phyloP scores from a whole-genome alignment of 805 yeast genomes.

The Kluyveromyces nonfermentans region DNA sequence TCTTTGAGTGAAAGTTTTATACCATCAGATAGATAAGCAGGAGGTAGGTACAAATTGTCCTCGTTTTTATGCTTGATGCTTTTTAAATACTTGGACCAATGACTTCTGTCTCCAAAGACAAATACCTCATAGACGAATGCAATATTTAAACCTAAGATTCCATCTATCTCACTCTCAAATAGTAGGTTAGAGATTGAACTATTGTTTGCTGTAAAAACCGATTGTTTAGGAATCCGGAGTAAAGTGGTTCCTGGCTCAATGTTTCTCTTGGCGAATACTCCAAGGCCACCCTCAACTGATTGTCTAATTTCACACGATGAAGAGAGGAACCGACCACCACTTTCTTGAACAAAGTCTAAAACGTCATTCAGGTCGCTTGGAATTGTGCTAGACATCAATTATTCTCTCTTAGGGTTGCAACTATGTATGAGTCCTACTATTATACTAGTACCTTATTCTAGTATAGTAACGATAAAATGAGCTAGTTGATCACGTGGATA shows the following conservation, averaged over 20 bases:
- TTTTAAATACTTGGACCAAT: slow-evolving; percentile 64
- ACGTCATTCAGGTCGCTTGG: slow-evolving; percentile 23
- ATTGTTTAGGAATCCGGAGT: slow-evolving; percentile 52
- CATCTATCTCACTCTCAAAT: slow-evolving; percentile 48
- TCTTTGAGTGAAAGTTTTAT: slow-evolving; percentile 43
- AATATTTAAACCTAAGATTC: slow-evolving; percentile 57
- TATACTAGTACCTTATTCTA: too few relatives aligned
- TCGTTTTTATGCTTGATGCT: slow-evolving; percentile 36
- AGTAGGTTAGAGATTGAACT: slow-evolving; percentile 59
- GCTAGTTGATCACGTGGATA: too few relatives aligned
- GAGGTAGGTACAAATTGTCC: slow-evolving; percentile 38
- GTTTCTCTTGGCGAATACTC: slow-evolving; percentile 52
- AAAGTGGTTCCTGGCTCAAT: slow-evolving; percentile 34
- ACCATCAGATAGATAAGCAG: slow-evolving; percentile 52
- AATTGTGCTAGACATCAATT: slow-evolving; percentile 27
- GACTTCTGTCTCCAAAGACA: slow-evolving; percentile 50
- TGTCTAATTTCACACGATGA: slow-evolving; percentile 34
- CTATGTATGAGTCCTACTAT: neutral
- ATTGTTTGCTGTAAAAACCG: slow-evolving; percentile 49
- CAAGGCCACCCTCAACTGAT: slow-evolving; percentile 57
- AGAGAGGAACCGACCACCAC: slow-evolving; percentile 47
- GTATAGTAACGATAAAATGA: neutral
- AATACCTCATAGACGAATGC: slow-evolving; percentile 62
- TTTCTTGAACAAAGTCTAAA: slow-evolving; percentile 44
- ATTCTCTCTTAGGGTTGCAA: neutral